phyloP scores from a whole-genome alignment of 2,329 filamentous ascomycete genomes.

The Chaetomiaceae sp. region DNA sequence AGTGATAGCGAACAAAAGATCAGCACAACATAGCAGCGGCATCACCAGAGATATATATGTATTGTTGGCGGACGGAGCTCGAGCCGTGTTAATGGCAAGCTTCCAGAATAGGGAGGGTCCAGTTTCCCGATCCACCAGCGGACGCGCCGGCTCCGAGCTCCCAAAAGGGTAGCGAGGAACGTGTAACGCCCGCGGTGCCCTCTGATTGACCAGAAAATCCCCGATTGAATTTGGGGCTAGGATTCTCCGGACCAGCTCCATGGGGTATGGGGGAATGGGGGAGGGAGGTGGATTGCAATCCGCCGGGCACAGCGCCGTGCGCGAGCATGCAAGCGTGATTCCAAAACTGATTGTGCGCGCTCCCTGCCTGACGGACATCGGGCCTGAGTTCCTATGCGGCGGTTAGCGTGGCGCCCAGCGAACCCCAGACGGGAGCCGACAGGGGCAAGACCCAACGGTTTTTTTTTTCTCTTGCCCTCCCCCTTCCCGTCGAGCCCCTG shows the following conservation, averaged over 20 bases:
- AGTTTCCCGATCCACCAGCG: slow-evolving; percentile 13
- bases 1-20: slow-evolving; percentile 7
- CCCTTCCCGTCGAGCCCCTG: too few relatives aligned
- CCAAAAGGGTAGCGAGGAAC: slow-evolving; percentile 20
- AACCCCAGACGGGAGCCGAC: neutral
- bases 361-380: slow-evolving; percentile 14
- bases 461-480: neutral
- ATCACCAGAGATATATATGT: slow-evolving; percentile 10
- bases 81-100: neutral
- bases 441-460: slow-evolving; percentile 14
- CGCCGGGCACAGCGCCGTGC: slow-evolving; percentile 3
- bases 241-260: slow-evolving; percentile 13
- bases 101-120: slow-evolving; percentile 1
- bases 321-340: slow-evolving; percentile 1
- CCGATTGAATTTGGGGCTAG: slow-evolving; percentile 17
- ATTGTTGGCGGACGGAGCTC: neutral
- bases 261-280: slow-evolving; percentile 1
- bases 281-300: slow-evolving; percentile 4
- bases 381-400: slow-evolving; percentile 18
- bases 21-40: neutral
- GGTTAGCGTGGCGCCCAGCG: slow-evolving; percentile 5
- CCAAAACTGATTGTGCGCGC: slow-evolving; percentile 2
- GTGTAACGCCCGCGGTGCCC: slow-evolving; percentile 12
- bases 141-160: slow-evolving; percentile 20
- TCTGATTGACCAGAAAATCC: slow-evolving; percentile 22